Base-by-base conservation (phyloP, 768 basidiomycete species). In the Pisolithus albus region DNA sequence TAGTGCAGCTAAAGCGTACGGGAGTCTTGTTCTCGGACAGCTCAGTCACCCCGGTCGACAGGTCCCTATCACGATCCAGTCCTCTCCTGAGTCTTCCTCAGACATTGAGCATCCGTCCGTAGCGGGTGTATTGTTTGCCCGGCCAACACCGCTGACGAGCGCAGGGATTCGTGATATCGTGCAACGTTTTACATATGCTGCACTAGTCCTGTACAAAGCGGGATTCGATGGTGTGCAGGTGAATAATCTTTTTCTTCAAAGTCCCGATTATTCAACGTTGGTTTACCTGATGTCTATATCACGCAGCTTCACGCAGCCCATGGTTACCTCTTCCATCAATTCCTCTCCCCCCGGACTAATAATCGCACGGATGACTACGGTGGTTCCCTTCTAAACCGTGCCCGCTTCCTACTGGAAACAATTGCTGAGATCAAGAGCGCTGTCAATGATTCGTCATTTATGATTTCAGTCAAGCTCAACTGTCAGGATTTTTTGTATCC, bases 151-250 rank as follows among this genome's bases (percentile, higher is more conserved):
- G 1, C 62, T 83, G 34, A 78, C 75, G 0, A 64, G 61, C 0
- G 62, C 59, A 0, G 82, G 82, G 44, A 77, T 84, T 46, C 58
- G 67, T 39, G 76, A 81, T 50, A 77, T 78, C 51, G 62, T 77
- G 19, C 32, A 66, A n/a, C 64, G 76, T 10, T 86, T 77, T 56
- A 77, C 71, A 5, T 66, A 71, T 13, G 82, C 80, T 1, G 82
- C 85, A 4, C 68, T 68, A 24, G 80, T 80, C 10, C 70, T 83
- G 9, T 59, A 71, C 43, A 57, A 60, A 19, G 84, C 85, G 24
- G 85, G 82, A 0, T 88, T 88, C 55, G 86, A 88, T 53, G 87
- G 84, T 13, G 70, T 80, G 5, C 80, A 83, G 66, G 67, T 75
- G 54, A 26, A 44, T 37, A 24, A 18, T 11, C n/a, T 10, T 26